Conservation (phyloP, 2,329 filamentous ascomycete species). For the Berkeleyomyces basicola region DNA sequence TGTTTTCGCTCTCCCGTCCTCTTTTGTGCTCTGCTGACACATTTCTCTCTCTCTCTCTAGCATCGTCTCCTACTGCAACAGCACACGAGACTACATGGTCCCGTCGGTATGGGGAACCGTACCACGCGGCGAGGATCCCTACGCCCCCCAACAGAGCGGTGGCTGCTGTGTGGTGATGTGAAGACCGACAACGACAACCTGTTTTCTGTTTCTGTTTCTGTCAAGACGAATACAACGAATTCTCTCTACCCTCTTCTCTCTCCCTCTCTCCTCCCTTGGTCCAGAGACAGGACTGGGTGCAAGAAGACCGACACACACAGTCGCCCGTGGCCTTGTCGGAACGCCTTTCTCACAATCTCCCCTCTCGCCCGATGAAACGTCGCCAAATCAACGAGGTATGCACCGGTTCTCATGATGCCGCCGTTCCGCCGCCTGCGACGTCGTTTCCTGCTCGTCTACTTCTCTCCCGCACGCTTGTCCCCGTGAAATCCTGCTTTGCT, state of each 20-base stretch:
- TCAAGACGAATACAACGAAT: constrained; percentile 3
- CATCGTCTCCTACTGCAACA: constrained; percentile 95
- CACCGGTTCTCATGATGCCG: too few relatives aligned
- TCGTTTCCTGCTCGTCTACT: too few relatives aligned
- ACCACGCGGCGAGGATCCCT: constrained; percentile 93
- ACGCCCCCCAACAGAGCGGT: constrained; percentile 81
- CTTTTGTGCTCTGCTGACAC: background rate
- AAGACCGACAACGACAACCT: constrained; percentile 13
- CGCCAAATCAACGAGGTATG: too few relatives aligned
- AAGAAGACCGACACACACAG: too few relatives aligned
- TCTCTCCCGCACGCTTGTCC: too few relatives aligned
- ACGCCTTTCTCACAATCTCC: too few relatives aligned
- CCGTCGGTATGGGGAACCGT: constrained; percentile 91
- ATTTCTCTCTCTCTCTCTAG: constrained; percentile 29
- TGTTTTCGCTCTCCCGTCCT: background rate
- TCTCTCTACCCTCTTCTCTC: background rate
- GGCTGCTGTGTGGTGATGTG: constrained; percentile 96
- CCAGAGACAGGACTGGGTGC: too few relatives aligned
- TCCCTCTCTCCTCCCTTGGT: background rate
- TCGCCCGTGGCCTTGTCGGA: too few relatives aligned
- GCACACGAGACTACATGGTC: constrained; percentile 97
- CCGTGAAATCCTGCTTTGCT: too few relatives aligned
- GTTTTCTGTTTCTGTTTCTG: background rate
- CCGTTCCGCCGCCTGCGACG: too few relatives aligned
- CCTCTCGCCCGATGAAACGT: too few relatives aligned